Evolutionary conservation across 345 rosid species (phyloP), one percentile per base, ranked within the genome.

Genomic region (Eucalyptus pumila): DNA sequence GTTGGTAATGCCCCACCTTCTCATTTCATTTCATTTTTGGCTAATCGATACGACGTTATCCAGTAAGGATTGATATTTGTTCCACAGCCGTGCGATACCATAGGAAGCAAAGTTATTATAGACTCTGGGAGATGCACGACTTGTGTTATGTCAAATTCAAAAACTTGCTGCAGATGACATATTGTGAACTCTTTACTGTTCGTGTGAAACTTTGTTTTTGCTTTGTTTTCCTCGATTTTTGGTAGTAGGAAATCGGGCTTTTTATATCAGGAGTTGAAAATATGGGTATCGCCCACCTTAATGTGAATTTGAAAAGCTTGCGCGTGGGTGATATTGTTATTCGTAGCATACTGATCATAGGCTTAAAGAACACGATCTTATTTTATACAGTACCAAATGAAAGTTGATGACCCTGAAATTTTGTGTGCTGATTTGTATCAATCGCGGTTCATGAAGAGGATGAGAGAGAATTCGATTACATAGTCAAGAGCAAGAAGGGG

Each of bases 381-480:
- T 16, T 60, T 56, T 45, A 11, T 54, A 52, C 14, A 15, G 9
- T 47, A 27, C 37, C 32, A 3, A 14, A 6, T 52, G 23, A 21
- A 10, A 15, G 40, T 65, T 9, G 13, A 4, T 37, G 49, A 86
- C 32, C 8, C 26, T 49, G 12, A 13, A 27, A 15, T 14, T 81
- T 16, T 54, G 6, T 85, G 32, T 24, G 30, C 37, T 47, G n/a
- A 85, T 85, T 26, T 44, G 24, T 47, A 13, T 32, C n/a, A 37
- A 24, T 0, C 45, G 11, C 90, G 93, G 67, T 26, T 27, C 14
- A 14, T 60, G 67, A 92, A 95, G 95, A 93, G 91, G 92, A 95
- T 60, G 95, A 95, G 92, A 90, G 91, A 17, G 97, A 93, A 88
- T 95, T 95, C 83, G 92, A 92, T 88, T 95, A 95, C 89, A 26